phyloP scores from a whole-genome alignment of 495 filamentous ascomycete species.

The Hyaloscypha finlandica region DNA sequence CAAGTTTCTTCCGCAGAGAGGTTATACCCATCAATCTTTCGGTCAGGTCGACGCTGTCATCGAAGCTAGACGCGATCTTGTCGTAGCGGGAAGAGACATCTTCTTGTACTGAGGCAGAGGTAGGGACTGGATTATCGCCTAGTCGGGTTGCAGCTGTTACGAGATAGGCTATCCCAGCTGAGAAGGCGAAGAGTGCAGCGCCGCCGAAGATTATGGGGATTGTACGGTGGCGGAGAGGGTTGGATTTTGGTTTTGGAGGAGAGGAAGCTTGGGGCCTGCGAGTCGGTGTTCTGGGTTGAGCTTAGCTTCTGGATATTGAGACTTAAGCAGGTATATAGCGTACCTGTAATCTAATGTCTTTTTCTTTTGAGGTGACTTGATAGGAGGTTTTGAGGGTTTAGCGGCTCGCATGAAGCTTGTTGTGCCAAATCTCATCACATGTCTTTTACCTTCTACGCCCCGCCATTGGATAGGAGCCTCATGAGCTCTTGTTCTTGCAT shows the following conservation, averaged over 20 bases:
- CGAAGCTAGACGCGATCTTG: constrained; percentile 48
- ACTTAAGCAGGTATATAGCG: background rate
- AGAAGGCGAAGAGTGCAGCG: constrained; percentile 22
- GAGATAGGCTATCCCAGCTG: constrained; percentile 22
- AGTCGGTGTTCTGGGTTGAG: constrained; percentile 13
- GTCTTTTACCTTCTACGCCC: background rate
- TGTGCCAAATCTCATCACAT: background rate
- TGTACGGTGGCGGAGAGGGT: constrained; percentile 29
- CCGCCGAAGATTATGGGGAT: constrained; percentile 29
- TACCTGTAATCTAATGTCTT: constrained; percentile 27
- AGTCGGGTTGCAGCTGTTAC: constrained; percentile 13
- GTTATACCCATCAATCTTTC: constrained; percentile 69
- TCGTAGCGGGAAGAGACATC: constrained; percentile 34
- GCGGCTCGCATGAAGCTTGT: constrained; percentile 12
- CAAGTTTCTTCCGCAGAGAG: constrained; percentile 60
- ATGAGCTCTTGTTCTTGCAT: background rate
- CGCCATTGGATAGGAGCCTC: background rate
- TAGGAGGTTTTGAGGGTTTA: constrained; percentile 9
- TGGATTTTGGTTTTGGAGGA: constrained; percentile 13
- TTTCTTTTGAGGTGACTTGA: constrained; percentile 10
- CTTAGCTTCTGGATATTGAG: background rate
- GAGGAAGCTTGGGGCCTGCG: constrained; percentile 5
- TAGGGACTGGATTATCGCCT: constrained; percentile 1
- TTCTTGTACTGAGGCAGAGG: constrained; percentile 11
- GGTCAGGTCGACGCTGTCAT: constrained; percentile 61